Conservation (phyloP, 2,329 filamentous ascomycete genomes). For the Alternaria ventricosa region DNA sequence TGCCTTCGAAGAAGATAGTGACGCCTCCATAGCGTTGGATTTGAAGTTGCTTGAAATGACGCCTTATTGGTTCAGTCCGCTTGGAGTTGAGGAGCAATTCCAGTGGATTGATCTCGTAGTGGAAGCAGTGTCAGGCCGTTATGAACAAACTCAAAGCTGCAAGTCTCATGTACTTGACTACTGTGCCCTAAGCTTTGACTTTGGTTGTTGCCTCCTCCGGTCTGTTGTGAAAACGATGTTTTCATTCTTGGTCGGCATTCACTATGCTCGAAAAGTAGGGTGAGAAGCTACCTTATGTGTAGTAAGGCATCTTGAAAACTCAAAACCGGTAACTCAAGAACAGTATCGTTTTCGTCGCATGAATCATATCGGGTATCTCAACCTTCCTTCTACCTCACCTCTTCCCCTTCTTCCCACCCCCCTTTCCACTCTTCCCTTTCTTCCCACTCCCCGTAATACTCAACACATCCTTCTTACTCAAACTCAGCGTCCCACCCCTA, state of each 20-base stretch:
- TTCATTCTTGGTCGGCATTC: too few species aligned
- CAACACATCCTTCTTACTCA: conserved; percentile 79
- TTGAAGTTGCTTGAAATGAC: background rate
- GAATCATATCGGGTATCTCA: background rate
- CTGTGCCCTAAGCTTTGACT: too few species aligned
- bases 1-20: background rate
- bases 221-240: too few species aligned
- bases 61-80: background rate
- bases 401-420: conserved; percentile 14
- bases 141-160: too few species aligned
- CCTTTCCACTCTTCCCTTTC: conserved; percentile 48
- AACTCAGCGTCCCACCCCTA: conserved; percentile 75
- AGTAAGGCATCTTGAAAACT: too few species aligned
- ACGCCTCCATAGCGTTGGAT: background rate
- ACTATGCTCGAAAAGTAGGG: too few species aligned
- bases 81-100: background rate
- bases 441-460: conserved; percentile 66
- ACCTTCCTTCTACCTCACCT: background rate
- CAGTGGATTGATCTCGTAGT: background rate
- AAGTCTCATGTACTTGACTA: too few species aligned
- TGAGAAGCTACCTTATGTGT: too few species aligned
- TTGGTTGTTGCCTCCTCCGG: too few species aligned
- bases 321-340: too few species aligned
- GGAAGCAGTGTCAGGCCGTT: too few species aligned
- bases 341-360: too few species aligned